Conservation (phyloP, 129 eudicot species). For the Artemisia argyi region DNA sequence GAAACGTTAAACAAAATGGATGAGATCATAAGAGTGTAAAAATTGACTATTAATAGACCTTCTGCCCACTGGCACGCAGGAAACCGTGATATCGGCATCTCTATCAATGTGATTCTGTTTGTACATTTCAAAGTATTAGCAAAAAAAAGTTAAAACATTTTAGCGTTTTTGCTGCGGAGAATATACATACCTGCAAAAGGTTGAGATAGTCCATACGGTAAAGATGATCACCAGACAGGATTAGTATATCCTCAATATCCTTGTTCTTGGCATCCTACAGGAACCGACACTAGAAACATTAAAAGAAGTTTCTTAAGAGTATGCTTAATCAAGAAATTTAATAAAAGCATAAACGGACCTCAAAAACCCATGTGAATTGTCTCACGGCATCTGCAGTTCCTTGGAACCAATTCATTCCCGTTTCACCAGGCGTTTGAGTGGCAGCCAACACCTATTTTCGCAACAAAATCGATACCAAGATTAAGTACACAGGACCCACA, state of each 20-base stretch:
- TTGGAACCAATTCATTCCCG: conserved; percentile 95
- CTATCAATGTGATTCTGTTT: conserved; percentile 90
- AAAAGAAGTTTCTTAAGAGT: background rate
- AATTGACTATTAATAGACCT: conserved; percentile 48
- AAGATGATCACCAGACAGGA: conserved; percentile 93
- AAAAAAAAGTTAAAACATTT: background rate
- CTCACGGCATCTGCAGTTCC: conserved; percentile 99
- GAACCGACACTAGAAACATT: background rate
- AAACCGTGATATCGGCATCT: conserved; percentile 88
- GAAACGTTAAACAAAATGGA: background rate
- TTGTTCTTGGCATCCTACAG: conserved; percentile 89
- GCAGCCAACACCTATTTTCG: conserved; percentile 83
- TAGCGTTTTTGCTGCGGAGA: background rate
- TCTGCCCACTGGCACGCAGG: conserved; percentile 88
- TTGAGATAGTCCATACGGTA: conserved; percentile 94
- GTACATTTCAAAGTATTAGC: conserved; percentile 21
- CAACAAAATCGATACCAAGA: background rate
- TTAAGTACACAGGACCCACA: background rate
- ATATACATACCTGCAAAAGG: conserved; percentile 76
- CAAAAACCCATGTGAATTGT: conserved; percentile 93
- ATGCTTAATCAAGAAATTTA: background rate
- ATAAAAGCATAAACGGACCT: conserved; percentile 43
- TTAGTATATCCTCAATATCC: conserved; percentile 79
- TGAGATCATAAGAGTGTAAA: background rate
- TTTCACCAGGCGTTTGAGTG: conserved; percentile 86